These are phyloP conservation scores for Sugiyamaella paludigena DNA, from an alignment of 1,139 yeast species.

Conservation along the genomic window DNA sequence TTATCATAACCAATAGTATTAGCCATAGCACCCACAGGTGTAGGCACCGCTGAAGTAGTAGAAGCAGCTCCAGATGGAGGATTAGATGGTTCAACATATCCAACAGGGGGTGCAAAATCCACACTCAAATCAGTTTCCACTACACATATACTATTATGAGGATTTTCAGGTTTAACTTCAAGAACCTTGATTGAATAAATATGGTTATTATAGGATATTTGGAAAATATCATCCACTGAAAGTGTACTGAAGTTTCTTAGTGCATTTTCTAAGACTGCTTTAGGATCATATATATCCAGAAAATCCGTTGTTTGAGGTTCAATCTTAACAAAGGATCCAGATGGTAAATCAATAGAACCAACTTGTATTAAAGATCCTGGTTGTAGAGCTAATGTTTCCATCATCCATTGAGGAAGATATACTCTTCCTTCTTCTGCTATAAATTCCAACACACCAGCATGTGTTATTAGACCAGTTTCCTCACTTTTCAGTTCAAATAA, in stretches of 20 bases:
- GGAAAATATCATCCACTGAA: constrained; percentile 81
- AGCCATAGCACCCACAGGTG: constrained; percentile 72
- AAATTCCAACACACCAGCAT: constrained; percentile 94
- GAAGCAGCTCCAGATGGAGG: constrained; percentile 18
- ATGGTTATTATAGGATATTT: constrained; percentile 78
- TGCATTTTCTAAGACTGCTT: constrained; percentile 92
- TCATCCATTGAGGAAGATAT: constrained; percentile 96
- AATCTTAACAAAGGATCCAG: constrained; percentile 84
- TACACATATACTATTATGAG: constrained; percentile 73
- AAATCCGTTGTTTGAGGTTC: constrained; percentile 96
- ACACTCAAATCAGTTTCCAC: constrained; percentile 96
- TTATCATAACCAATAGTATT: constrained; percentile 66
- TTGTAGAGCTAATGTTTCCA: constrained; percentile 65
- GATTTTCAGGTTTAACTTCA: constrained; percentile 80
- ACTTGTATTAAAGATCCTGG: constrained; percentile 82
- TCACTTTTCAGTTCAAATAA: constrained; percentile 76
- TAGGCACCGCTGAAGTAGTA: constrained; percentile 27
- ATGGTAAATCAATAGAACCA: constrained; percentile 69
- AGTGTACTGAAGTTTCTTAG: constrained; percentile 85
- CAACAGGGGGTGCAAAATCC: constrained; percentile 98
- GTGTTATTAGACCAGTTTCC: constrained; percentile 58
- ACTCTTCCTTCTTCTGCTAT: constrained; percentile 97
- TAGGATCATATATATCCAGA: constrained; percentile 90
- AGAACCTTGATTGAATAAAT: constrained; percentile 78
- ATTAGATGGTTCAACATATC: constrained; percentile 77